Base-by-base conservation (phyloP, 805 yeast genomes). In the Sungouiozyma intestinalis region DNA sequence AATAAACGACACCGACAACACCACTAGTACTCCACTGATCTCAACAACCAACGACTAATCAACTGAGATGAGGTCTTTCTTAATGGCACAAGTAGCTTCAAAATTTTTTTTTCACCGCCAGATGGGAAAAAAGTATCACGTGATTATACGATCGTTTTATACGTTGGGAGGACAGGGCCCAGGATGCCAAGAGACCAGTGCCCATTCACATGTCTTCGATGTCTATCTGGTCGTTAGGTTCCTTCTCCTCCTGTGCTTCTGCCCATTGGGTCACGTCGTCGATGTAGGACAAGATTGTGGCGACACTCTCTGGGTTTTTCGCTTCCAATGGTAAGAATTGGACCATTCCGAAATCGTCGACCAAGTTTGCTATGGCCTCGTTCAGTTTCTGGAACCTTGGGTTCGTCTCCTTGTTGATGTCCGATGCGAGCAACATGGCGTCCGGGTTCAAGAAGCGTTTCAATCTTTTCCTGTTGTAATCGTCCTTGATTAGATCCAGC, bases 201-300 rank as follows among this genome's bases (percentile, higher is more conserved):
- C 29, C 29, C 6, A 16, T 18, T 18, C 21, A 36, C 45, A 44
- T 36, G 5, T 76, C 85, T 13, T 78, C 85, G n/a, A 76, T 57
- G 33, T 77, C 82, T 14, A 73, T 52, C 46, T 79, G 85, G 50
- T 86, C 97, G 21, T 76, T 73, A 0, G 97, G 97, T 60, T 90
- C 97, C 59, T 90, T 90, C 29, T 97, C 97, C 62, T 92, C 99
- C 62, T 92, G 97, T 3, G 77, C 67, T 59, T 92, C 99, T 17
- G 85, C 79, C 98, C 98, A 92, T 59, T 92, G 99, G 0, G 99
- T 92, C 21, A 90, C 82, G 60, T 92, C 98, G 57, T 92, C 99
- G 17, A 92, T 84, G 59, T 87, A 87, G 56, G 94, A 82, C 50
- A 92, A 69, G 42, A 92, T 90, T 0, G 87, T 80, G 11, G 81